These are phyloP conservation scores for Calocera viscosa DNA, from an alignment of 768 basidiomycete genomes.

Conservation along the genomic window DNA sequence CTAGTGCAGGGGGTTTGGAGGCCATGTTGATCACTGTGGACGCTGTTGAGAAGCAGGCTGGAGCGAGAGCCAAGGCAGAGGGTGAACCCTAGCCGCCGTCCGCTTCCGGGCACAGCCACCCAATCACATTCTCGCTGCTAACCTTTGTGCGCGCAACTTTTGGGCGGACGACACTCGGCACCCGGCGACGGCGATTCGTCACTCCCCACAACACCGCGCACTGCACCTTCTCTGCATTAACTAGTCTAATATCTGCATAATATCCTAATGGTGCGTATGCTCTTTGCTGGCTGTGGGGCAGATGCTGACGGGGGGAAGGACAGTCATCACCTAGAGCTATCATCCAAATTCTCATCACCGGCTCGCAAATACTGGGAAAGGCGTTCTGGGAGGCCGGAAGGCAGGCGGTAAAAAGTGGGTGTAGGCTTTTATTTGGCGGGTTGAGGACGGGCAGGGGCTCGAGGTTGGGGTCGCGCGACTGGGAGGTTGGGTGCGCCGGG, in stretches of 20 bases:
- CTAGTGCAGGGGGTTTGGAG: not conserved
- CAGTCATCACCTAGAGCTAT: slow-evolving; percentile 71
- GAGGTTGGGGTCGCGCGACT: not conserved
- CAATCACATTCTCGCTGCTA: not conserved
- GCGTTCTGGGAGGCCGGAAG: slow-evolving; percentile 80
- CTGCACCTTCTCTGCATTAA: not conserved
- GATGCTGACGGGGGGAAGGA: not conserved
- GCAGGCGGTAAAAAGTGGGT: slow-evolving; percentile 86
- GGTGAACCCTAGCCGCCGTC: not conserved
- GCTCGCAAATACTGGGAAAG: slow-evolving; percentile 75
- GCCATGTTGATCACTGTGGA: not conserved
- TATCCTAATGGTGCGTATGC: slow-evolving; percentile 10
- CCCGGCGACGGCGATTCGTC: not conserved
- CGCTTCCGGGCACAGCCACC: slow-evolving; percentile 1
- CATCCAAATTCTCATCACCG: slow-evolving; percentile 65
- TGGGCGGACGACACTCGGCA: not conserved
- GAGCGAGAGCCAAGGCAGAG: not conserved
- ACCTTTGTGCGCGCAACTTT: not conserved
- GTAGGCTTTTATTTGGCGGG: not conserved
- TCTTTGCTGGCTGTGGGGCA: not conserved
- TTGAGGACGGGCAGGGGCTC: not conserved
- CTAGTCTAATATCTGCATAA: slow-evolving; percentile 9
- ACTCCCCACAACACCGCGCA: not conserved
- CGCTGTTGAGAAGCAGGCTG: not conserved
- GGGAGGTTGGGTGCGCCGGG: not conserved